Evolutionary conservation across 805 yeast species (phyloP), one percentile per base, ranked within the genome.

Genomic region (Barnettozyma siamensis): DNA sequence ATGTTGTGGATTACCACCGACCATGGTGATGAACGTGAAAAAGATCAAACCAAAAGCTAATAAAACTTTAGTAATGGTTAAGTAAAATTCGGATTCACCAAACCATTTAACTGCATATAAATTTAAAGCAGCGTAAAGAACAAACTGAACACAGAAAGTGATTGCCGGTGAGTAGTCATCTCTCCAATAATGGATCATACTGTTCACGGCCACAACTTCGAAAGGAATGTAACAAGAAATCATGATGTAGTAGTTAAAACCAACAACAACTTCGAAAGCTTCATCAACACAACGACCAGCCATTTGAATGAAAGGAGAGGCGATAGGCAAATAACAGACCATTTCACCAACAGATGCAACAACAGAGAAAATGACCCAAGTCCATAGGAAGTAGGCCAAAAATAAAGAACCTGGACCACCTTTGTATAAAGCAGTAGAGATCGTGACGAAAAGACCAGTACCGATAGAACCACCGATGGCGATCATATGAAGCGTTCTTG

Each of bases 51-150:
- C 91, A 9, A 79, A 55, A 15, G 87, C 86, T 40, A 85, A 67
- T 6, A 83, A 46, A 41, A 86, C 74, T 55, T 86, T 86, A 37
- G 82, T 78, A 12, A 83, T 64, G 3, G 87, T 74, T 15, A 84
- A 64, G 78, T 82, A 78, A 56, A 85, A 86, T 59, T 86, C 95
- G 20, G 79, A 67, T 58, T 86, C 94, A 31, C 95, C 95, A 51
- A 80, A 86, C 50, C 70, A 72, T 33, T 68, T 66, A 24, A 85
- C 93, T 0, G 88, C 87, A 50, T 80, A 76, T 15, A 83, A 54
- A 51, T 85, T 83, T 45, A 85, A 72, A 13, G 70, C 24, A n/a
- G 80, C 62, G 53, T 84, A 83, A 16, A 83, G 55, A 7, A 71
- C 75, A 16, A 81, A 69, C 58, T 80, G 87, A 3, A 85, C 69